Percentiles rank a stretch among this genome's conserved stretches.
Conservation (phyloP, 352 stramenopile genomes). For the Phytophthora fragariaefolia region DNA sequence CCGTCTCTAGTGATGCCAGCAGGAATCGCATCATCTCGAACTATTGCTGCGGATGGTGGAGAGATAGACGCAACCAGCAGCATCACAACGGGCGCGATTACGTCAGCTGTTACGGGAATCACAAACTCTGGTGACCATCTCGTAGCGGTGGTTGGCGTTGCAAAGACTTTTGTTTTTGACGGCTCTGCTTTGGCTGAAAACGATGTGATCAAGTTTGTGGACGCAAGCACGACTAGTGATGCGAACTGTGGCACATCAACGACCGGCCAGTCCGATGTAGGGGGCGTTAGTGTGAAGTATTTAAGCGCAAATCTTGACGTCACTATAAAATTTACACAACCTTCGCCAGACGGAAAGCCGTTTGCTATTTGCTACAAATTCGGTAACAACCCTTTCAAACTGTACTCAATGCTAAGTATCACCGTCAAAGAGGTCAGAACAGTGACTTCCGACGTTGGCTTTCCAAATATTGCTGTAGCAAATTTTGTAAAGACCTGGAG, state of each 20-base stretch:
- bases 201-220: conserved; percentile 73
- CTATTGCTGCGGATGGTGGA: conserved; percentile 51
- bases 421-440: conserved; percentile 59
- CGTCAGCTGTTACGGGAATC: conserved; percentile 48
- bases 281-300: conserved; percentile 45
- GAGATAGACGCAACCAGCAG: conserved; percentile 48
- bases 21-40: conserved; percentile 24
- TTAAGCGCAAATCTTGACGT: conserved; percentile 34
- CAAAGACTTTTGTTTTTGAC: conserved; percentile 59
- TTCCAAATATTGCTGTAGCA: conserved; percentile 48
- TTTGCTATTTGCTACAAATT: conserved; percentile 80
- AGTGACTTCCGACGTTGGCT: conserved; percentile 41
- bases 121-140: conserved; percentile 48
- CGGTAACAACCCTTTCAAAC: conserved; percentile 68
- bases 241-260: conserved; percentile 53
- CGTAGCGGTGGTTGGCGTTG: conserved; percentile 54
- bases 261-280: conserved; percentile 53
- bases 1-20: conserved; percentile 44
- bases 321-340: conserved; percentile 51
- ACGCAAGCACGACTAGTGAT: conserved; percentile 59
- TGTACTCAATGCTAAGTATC: conserved; percentile 56
- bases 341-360: conserved; percentile 40
- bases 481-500: conserved; percentile 62
- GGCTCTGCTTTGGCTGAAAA: conserved; percentile 42
- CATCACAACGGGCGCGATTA: conserved; percentile 46